Evolutionary conservation across 1,139 yeast species (phyloP), one percentile per base, ranked within the genome.

Genomic region (Sugiyamaella castrensis): DNA sequence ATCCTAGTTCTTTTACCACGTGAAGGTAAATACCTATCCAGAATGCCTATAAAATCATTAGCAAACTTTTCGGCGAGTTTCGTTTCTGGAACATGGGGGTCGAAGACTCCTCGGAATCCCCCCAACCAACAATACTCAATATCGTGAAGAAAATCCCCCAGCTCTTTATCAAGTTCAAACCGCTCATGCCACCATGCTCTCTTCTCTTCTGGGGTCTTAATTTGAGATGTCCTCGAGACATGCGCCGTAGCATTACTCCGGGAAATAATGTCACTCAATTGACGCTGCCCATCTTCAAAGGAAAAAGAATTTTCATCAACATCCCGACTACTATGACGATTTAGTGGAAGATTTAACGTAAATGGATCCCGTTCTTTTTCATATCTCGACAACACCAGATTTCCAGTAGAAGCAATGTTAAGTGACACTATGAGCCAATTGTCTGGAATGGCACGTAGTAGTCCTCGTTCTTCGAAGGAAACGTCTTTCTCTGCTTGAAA

Each of bases 141-240:
- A 36, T 72, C 72, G 1, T 67, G 65, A n/a, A 91, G 64, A n/a
- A 89, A 64, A 4, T 66, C 68, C 45, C 75, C 69, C 50, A 91
- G 62, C 45, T 75, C 68, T 19, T 71, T 67, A 64, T 91, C 96
- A 24, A 89, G 69, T 0, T 69, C 69, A 52, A 80, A 80, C 45
- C 98, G 70, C 34, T 73, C 69, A 43, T 74, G 74, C 96, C 97
- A 92, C 96, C 97, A 91, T 6, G 69, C 60, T 40, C 75, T 76
- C 50, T 92, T 73, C 39, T 83, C 85, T 35, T 80, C 84, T 43
- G 77, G 75, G 0, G 87, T 76, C n/a, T 64, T 67, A 3, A 81
- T 75, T 8, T 62, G 58, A 56, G 19, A 55, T 1, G 62, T 58
- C 15, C 61, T 53, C 11, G 65, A 62, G 2, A 53, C 50, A 12